Percentiles rank a stretch among this genome's conserved stretches.
Conservation (phyloP, 768 basidiomycete genomes). For the Naematelia encephala region DNA sequence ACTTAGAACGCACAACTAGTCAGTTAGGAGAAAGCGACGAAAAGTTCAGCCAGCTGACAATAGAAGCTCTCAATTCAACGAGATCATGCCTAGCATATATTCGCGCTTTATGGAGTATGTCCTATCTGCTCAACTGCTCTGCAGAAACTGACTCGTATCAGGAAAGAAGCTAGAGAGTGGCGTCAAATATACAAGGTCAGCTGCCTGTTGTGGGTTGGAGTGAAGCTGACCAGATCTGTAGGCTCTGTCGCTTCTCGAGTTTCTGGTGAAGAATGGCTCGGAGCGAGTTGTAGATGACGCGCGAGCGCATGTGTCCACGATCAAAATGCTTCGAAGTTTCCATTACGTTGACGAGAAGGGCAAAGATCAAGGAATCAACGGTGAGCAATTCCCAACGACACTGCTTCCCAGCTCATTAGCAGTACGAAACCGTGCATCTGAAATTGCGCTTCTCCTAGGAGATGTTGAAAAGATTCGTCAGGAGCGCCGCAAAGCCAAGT, state of each 20-base stretch:
- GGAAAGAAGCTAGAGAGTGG: constrained; percentile 96
- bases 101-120: constrained; percentile 52
- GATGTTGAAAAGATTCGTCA: constrained; percentile 85
- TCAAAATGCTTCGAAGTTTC: constrained; percentile 97
- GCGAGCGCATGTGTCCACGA: constrained; percentile 83
- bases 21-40: background rate
- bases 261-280: constrained; percentile 92
- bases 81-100: constrained; percentile 98
- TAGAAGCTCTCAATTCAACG: constrained; percentile 90
- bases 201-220: constrained; percentile 12
- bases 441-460: constrained; percentile 83
- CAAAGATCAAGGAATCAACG: constrained; percentile 96
- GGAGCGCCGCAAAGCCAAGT: constrained; percentile 89
- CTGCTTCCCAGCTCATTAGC: background rate
- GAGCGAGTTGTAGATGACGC: constrained; percentile 98
- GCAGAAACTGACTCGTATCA: constrained; percentile 52
- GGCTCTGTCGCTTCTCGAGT: constrained; percentile 91
- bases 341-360: constrained; percentile 99
- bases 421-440: constrained; percentile 93
- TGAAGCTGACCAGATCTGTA: constrained; percentile 43
- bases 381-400: constrained; percentile 52
- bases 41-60: constrained; percentile 5
- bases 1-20: constrained; percentile 94
- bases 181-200: constrained; percentile 94
- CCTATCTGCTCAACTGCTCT: constrained; percentile 31